Evolutionary conservation across 73 alveolate genomes (phyloP).

Genomic region (Symbiodinium natans): DNA sequence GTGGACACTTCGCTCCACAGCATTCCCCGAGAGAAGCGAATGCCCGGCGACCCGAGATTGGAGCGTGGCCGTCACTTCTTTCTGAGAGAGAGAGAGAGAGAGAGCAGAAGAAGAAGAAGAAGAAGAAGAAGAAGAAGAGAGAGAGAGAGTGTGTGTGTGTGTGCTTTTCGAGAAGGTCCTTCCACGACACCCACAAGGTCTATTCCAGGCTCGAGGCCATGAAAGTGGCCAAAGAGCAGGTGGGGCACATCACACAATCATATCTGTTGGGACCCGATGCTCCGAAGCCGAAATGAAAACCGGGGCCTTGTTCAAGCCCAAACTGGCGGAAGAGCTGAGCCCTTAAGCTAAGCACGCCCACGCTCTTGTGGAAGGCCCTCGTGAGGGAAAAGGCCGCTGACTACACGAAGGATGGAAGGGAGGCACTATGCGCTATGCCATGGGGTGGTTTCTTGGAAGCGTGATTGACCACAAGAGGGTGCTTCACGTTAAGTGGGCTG

Average conservation of each 20-base stretch:
- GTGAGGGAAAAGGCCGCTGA: constrained; percentile 74
- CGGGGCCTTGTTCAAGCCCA: too few relatives aligned
- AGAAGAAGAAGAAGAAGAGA: neutral
- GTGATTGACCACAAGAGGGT: neutral
- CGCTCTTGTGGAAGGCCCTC: constrained; percentile 23
- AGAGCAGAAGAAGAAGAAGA: too few relatives aligned
- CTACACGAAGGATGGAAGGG: constrained; percentile 62
- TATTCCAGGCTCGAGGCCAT: constrained; percentile 68
- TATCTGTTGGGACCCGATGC: too few relatives aligned
- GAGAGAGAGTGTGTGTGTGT: too few relatives aligned
- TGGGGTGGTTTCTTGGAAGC: neutral
- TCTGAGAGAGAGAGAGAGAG: too few relatives aligned
- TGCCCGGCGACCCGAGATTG: neutral
- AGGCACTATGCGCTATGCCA: neutral
- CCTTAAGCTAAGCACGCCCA: too few relatives aligned
- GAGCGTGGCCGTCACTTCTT: too few relatives aligned
- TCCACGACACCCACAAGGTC: constrained; percentile 80
- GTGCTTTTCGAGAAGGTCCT: constrained; percentile 57
- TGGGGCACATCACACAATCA: too few relatives aligned
- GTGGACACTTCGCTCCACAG: constrained; percentile 79
- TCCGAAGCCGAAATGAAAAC: too few relatives aligned
- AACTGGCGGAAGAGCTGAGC: too few relatives aligned
- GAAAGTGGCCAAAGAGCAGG: constrained; percentile 91
- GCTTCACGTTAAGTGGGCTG: neutral
- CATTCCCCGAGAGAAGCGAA: constrained; percentile 86